A percentile compares a stretch with the other conserved stretches of the same genome.
Conservation (phyloP, 2,329 filamentous ascomycete genomes). For the Colletotrichum cereale region DNA sequence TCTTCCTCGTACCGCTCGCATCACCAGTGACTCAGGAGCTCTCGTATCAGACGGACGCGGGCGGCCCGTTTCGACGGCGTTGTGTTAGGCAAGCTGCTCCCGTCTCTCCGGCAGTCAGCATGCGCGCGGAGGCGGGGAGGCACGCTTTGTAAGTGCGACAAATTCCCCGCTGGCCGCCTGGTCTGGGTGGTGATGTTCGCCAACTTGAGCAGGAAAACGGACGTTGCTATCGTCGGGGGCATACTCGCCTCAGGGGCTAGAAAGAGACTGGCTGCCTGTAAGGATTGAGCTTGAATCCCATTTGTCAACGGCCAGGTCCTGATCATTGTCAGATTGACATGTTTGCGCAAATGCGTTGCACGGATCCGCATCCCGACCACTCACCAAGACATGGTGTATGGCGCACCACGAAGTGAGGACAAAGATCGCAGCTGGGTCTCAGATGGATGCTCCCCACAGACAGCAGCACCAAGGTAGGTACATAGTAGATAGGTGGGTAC, state of each 20-base stretch:
- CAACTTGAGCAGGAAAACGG: neutral
- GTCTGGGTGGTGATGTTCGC: neutral
- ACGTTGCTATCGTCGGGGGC: neutral
- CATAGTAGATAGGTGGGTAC: too few relatives aligned
- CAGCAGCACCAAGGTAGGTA: neutral
- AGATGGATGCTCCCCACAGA: slow-evolving; percentile 8
- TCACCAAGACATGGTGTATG: neutral
- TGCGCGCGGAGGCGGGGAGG: neutral
- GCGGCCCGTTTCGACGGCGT: slow-evolving; percentile 31
- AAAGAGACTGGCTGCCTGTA: neutral
- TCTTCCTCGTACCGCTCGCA: slow-evolving; percentile 21
- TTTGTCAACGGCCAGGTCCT: neutral
- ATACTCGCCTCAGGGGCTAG: neutral
- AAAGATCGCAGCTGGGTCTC: slow-evolving; percentile 1
- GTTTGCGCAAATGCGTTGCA: neutral
- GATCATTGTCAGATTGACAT: neutral
- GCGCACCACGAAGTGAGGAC: neutral
- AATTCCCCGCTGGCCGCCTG: neutral
- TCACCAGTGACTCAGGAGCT: neutral
- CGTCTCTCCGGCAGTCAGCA: slow-evolving; percentile 4
- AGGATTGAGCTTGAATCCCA: neutral
- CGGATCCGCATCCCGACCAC: neutral
- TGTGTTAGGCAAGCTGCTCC: slow-evolving; percentile 13
- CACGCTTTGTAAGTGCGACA: neutral
- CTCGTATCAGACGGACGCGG: slow-evolving; percentile 7